phyloP scores from a whole-genome alignment of 495 filamentous ascomycete genomes.

The Talaromyces wortmannii region DNA sequence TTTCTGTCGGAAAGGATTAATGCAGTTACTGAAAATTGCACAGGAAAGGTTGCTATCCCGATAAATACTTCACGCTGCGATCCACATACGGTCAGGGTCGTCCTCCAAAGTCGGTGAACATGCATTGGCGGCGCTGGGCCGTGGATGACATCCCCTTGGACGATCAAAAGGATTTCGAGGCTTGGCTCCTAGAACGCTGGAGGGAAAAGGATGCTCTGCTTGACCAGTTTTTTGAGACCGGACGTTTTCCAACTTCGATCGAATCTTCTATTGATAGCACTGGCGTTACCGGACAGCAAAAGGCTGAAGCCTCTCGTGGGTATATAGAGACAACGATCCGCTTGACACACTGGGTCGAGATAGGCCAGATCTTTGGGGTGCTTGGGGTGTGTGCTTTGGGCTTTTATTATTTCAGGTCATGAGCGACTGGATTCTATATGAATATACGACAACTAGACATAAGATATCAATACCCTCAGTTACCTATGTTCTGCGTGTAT shows the following conservation, averaged over 20 bases:
- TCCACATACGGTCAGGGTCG: slow-evolving; percentile 57
- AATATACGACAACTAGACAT: neutral
- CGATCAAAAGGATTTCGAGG: slow-evolving; percentile 47
- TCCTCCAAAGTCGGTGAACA: slow-evolving; percentile 63
- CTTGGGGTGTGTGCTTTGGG: slow-evolving; percentile 12
- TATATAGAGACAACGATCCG: slow-evolving; percentile 55
- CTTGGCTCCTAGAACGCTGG: slow-evolving; percentile 55
- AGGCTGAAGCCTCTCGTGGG: slow-evolving; percentile 30
- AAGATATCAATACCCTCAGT: neutral
- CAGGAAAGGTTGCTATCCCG: slow-evolving; percentile 54
- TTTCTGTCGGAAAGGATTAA: neutral
- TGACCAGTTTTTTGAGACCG: slow-evolving; percentile 49
- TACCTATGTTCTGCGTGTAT: neutral
- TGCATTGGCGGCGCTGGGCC: slow-evolving; percentile 61
- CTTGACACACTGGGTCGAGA: slow-evolving; percentile 43
- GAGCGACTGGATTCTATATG: neutral
- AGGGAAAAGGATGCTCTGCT: slow-evolving; percentile 56
- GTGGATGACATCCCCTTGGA: slow-evolving; percentile 53
- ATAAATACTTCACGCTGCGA: slow-evolving; percentile 60
- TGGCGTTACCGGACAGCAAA: slow-evolving; percentile 22
- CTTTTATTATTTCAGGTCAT: neutral
- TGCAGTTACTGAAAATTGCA: neutral
- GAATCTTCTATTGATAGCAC: slow-evolving; percentile 35
- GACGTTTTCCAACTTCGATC: slow-evolving; percentile 54
- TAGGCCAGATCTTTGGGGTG: slow-evolving; percentile 50